Evolutionary conservation across 805 yeast genomes (phyloP), one percentile per base, ranked within the genome.

Genomic region (Ogataea methanolica): DNA sequence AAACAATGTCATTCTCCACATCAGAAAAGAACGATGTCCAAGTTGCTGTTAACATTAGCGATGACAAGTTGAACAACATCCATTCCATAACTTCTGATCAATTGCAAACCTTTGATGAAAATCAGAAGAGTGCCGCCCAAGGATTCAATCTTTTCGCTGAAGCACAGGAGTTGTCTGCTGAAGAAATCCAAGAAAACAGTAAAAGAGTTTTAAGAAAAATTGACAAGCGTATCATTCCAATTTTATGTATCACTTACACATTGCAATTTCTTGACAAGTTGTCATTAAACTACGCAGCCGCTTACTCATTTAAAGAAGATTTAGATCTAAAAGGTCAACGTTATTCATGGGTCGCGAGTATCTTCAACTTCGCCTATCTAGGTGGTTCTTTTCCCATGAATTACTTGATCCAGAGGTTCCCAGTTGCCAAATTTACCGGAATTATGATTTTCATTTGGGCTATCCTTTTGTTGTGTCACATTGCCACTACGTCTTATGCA

Each of bases 321-420:
- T 57, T 65, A 36, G 48, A 66, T 31, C 60, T 73, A 55, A 50
- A 50, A n/a, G 75, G 77, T 11, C 62, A 63, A 43, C 62, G 68
- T 58, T 71, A 74, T 53, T 57, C 76, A 41, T 75, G 83, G 79
- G 65, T 74, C 15, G 78, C 82, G 17, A 70, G 83, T 2, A 73
- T 79, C 8, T 51, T 51, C 45, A 45, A 51, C 21, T 40, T 46
- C 33, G 80, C 80, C 52, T 81, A 80, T 55, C 57, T 83, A 33
- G 90, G 88, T 2, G 71, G 68, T 9, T 79, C 78, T 55, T 82
- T 79, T 53, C 65, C 75, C 43, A 72, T 78, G 43, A 66, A 51
- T 36, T 52, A 56, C n/a, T 26, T 60, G 16, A 57, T 67, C 38
- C 74, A 69, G 48, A 66, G 55, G 39, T 57, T 62, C 22, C 73